Evolutionary conservation across 129 eudicot species (phyloP), one percentile per base, ranked within the genome.

Genomic region (Deinandra increscens): DNA sequence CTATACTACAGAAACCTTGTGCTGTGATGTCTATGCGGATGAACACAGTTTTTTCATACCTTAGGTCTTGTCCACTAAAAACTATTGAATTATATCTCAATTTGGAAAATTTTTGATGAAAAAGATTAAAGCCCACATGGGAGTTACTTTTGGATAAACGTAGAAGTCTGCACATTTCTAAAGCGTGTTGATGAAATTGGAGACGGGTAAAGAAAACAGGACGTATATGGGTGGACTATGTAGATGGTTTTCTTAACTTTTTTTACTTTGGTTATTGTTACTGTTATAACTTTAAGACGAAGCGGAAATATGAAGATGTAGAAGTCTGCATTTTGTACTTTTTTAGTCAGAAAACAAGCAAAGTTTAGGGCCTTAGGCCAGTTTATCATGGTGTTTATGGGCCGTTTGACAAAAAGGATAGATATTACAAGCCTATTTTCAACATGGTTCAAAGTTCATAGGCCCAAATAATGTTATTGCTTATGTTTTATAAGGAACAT

Each of bases 391-490:
- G n/a, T 48, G 55, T 39, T 51, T 60, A 60, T 60, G 75, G 75
- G 69, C 75, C 64, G 12, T 36, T 59, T 68, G 45, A 54, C 43
- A 46, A 37, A 45, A 38, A 36, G 1, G 1, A 46, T 13, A 43
- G 38, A 12, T 17, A 15, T 59, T 36, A 15, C 23, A 23, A 54
- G 69, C 75, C 80, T 36, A 23, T 45, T 58, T 45, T 31, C 22
- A 37, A 56, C 19, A 68, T 59, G 75, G 56, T 37, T 50, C 64
- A 29, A 68, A 68, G 75, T 59, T 46, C 45, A 68, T 41, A 60
- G 69, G 75, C 80, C 75, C 75, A 76, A 75, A 4, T 59, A 34
- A 37, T 64, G 58, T 53, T 8, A 72, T 20, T 74, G 10, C 42
- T 44, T 60, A 29, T 29, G 76, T 49, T 41, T 43, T 60, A 26